A percentile compares a stretch with the other conserved stretches of the same genome.
Conservation (phyloP, 352 stramenopile genomes). For the Blastocystis sp. region DNA sequence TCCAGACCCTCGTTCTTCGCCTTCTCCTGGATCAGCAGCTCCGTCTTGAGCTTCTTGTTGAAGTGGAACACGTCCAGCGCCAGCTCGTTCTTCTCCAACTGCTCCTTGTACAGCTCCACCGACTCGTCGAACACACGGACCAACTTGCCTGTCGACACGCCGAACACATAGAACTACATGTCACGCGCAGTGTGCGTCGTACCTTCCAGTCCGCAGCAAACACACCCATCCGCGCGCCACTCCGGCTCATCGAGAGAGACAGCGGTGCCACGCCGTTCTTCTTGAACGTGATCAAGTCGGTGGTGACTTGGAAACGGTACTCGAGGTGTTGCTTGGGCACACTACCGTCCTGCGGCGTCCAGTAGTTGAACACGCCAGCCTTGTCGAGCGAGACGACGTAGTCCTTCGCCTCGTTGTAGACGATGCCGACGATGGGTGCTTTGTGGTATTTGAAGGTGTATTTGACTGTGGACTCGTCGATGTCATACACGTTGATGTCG, state of each 20-base stretch:
- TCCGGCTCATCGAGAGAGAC: constrained; percentile 81
- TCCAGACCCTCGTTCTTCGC: constrained; percentile 74
- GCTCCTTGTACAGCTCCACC: constrained; percentile 79
- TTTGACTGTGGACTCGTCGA: constrained; percentile 71
- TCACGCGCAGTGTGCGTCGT: constrained; percentile 82
- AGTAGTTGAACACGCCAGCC: constrained; percentile 91
- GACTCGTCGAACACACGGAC: constrained; percentile 87
- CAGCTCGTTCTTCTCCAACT: constrained; percentile 83
- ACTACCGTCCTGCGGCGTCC: constrained; percentile 80
- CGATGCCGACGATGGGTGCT: constrained; percentile 85
- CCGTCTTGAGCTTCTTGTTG: constrained; percentile 42
- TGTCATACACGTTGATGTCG: constrained; percentile 75
- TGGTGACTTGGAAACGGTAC: constrained; percentile 85
- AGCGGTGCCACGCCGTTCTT: constrained; percentile 87
- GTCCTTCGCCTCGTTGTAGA: constrained; percentile 84
- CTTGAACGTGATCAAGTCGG: constrained; percentile 91
- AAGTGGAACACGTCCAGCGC: constrained; percentile 78
- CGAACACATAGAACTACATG: constrained; percentile 86
- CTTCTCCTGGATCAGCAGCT: constrained; percentile 44
- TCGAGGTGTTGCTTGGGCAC: constrained; percentile 2
- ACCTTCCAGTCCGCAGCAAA: constrained; percentile 69
- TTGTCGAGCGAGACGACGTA: constrained; percentile 89
- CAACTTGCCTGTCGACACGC: constrained; percentile 85
- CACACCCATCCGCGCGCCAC: constrained; percentile 82
- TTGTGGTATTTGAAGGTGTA: constrained; percentile 86